These are phyloP conservation scores for Populus hybrid DNA, from an alignment of 441 rosid species.

Conservation along the genomic window DNA sequence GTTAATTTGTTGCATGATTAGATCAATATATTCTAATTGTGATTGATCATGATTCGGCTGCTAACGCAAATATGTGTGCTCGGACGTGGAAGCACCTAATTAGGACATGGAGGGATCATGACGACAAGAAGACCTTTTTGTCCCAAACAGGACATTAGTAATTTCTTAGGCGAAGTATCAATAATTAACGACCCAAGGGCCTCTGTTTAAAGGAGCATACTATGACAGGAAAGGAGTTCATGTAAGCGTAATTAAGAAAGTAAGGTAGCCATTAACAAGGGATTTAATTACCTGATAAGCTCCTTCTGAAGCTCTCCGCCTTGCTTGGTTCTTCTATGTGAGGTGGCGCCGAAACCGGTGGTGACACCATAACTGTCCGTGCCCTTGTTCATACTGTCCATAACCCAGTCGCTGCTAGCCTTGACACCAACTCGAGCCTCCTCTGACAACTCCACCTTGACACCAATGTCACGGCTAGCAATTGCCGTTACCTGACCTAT, in stretches of 20 bases:
- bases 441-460: slow-evolving; percentile 35
- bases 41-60: not conserved
- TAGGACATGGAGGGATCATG: not conserved
- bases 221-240: not conserved
- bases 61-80: not conserved
- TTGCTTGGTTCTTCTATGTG: slow-evolving; percentile 41
- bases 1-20: not conserved
- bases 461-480: slow-evolving; percentile 13
- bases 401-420: slow-evolving; percentile 49
- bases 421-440: slow-evolving; percentile 31
- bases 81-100: not conserved
- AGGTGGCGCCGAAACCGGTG: slow-evolving; percentile 49
- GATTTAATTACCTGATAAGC: slow-evolving; percentile 40
- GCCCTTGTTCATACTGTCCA: slow-evolving; percentile 39
- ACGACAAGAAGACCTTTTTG: not conserved
- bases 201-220: not conserved
- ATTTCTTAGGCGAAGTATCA: not conserved
- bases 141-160: not conserved
- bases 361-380: slow-evolving; percentile 46
- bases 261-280: not conserved
- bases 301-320: slow-evolving; percentile 46
- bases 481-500: no score
- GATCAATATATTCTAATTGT: not conserved
- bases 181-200: not conserved
- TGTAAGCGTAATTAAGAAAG: not conserved